Evolutionary conservation across 306 rosid genomes (phyloP), one percentile per base, ranked within the genome.

Genomic region (Datisca glomerata): DNA sequence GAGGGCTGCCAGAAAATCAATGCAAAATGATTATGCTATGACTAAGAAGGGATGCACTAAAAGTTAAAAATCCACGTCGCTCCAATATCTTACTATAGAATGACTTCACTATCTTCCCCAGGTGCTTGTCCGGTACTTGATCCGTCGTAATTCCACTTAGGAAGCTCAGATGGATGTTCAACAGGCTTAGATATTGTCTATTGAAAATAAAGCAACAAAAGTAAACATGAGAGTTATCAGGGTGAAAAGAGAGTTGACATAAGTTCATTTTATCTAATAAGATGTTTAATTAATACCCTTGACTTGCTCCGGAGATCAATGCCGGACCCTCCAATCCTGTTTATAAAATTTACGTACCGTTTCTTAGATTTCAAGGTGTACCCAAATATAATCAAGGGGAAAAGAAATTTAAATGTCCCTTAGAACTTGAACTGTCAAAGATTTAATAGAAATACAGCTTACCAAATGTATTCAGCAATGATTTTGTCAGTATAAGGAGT

Each of bases 91-190:
- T 84, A 91, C 98, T 85, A 84, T 75, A 91, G 61, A 64, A 91
- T 91, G 52, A 91, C 96, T 91, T 91, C 98, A 78, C 98, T 91
- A 41, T 91, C 98, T 57, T 85, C 96, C 8, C 98, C 98, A 0
- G 94, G 96, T 59, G 98, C 98, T 62, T 91, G 98, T 39, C 98
- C 96, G 13, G 98, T 85, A 66, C 98, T 91, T 49, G 98, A 91
- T 60, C 98, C 98, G 69, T 91, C 98, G 36, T 80, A 91, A 48
- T 91, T 91, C 98, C 98, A 91, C 61, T 73, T 91, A 14, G 98
- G 96, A 49, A 91, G 96, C 80, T 91, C 96, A 51, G 98, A 84
- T 12, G 96, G 96, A 67, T 80, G 78, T 43, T 75, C 71, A 57
- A 91, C 96, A 13, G 98, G 98, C 70, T 44, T 91, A 52, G 96